These are phyloP conservation scores for Pseudocercospora musae DNA, from an alignment of 2,329 filamentous ascomycete species.

Conservation along the genomic window DNA sequence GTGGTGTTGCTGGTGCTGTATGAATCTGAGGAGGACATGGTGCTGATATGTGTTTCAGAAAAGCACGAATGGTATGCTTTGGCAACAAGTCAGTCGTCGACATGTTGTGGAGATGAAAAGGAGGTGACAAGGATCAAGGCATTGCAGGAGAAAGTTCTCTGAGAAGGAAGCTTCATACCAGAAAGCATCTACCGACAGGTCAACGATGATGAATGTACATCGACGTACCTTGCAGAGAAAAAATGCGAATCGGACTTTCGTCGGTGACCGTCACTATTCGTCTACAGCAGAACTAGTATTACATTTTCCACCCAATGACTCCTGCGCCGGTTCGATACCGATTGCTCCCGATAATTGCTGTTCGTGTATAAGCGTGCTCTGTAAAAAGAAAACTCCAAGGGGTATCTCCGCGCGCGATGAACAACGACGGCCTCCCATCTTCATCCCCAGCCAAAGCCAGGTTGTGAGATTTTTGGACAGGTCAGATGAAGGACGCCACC, in stretches of 20 bases:
- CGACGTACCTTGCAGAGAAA: neutral
- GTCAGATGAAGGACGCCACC: conserved; percentile 18
- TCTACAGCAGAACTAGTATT: neutral
- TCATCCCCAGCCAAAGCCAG: conserved; percentile 11
- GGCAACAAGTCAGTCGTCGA: neutral
- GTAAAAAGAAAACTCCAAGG: conserved; percentile 6
- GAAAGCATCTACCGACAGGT: neutral
- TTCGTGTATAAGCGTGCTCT: neutral
- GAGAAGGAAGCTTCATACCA: neutral
- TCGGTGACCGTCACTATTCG: neutral
- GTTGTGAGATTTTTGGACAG: conserved; percentile 5
- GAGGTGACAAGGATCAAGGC: neutral
- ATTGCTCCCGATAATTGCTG: neutral
- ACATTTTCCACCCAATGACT: neutral
- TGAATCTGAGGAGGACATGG: neutral
- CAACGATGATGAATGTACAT: neutral
- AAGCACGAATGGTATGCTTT: neutral
- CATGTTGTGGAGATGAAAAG: neutral
- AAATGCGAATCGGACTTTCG: neutral
- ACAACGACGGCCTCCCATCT: conserved; percentile 12
- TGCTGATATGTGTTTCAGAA: neutral
- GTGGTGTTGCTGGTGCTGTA: neutral
- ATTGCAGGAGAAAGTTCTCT: neutral
- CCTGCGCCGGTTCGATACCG: neutral
- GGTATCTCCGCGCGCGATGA: conserved; percentile 18